Conservation (phyloP, 2,329 filamentous ascomycete species). For the Colletotrichum abscissum region DNA sequence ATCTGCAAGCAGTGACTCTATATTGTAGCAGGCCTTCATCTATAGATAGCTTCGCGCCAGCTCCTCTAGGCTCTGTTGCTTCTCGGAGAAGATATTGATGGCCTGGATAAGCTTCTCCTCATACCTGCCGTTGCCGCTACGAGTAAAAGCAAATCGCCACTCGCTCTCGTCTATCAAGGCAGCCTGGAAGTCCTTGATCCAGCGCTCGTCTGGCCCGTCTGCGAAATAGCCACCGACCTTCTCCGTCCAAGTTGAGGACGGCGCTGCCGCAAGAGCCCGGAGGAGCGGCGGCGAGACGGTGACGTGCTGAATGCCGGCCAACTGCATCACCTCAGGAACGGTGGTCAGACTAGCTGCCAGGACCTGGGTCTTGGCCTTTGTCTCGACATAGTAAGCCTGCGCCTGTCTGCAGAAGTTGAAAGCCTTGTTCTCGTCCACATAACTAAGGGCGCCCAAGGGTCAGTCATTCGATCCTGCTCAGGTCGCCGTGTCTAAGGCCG, state of each 20-base stretch:
- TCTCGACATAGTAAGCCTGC: constrained; percentile 62
- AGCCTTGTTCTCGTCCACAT: constrained; percentile 59
- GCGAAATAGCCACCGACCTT: constrained; percentile 45
- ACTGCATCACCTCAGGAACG: constrained; percentile 66
- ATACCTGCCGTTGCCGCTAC: constrained; percentile 56
- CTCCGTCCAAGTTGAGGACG: constrained; percentile 44
- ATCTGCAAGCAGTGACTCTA: not conserved
- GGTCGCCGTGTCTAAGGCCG: not conserved
- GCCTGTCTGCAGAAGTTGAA: constrained; percentile 62
- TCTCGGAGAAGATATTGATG: constrained; percentile 68
- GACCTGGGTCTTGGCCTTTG: constrained; percentile 58
- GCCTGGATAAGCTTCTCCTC: constrained; percentile 65
- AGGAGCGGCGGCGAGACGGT: constrained; percentile 68
- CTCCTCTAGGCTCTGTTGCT: constrained; percentile 63
- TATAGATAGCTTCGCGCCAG: constrained; percentile 34
- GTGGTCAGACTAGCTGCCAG: constrained; percentile 68
- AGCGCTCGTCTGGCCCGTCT: constrained; percentile 43
- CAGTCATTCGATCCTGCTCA: not conserved
- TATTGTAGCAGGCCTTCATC: not conserved
- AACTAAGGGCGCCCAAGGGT: constrained; percentile 46
- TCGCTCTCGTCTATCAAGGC: constrained; percentile 53
- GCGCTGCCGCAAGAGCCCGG: constrained; percentile 53
- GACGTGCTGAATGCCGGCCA: constrained; percentile 69
- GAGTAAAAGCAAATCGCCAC: constrained; percentile 63
- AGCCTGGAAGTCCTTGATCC: constrained; percentile 23